These are phyloP conservation scores for Durotheca rogersii DNA, from an alignment of 495 filamentous ascomycete genomes.

Conservation along the genomic window DNA sequence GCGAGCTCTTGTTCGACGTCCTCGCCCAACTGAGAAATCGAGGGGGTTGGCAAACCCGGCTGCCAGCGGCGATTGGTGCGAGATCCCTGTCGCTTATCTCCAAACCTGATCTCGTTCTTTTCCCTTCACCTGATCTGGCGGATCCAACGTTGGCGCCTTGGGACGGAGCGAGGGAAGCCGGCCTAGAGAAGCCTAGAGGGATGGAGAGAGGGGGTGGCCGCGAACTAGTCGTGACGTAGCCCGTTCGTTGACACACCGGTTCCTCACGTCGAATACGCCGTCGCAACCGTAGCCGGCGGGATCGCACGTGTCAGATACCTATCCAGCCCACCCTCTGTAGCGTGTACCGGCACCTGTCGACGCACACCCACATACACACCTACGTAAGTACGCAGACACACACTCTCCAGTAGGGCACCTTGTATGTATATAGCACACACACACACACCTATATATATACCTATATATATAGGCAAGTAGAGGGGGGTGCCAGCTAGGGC, in stretches of 20 bases:
- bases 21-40: background rate
- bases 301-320: too few relatives aligned
- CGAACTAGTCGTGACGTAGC: too few relatives aligned
- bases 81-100: slow-evolving; percentile 25
- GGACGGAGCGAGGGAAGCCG: background rate
- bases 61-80: slow-evolving; percentile 14
- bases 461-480: background rate
- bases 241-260: too few relatives aligned
- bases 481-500: background rate
- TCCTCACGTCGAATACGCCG: too few relatives aligned
- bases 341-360: too few relatives aligned
- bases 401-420: background rate
- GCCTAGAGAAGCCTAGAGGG: slow-evolving; percentile 2
- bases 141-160: background rate
- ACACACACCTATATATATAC: background rate
- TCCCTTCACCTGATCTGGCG: slow-evolving; percentile 22
- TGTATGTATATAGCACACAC: background rate
- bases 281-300: too few relatives aligned
- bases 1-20: too few relatives aligned
- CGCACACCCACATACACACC: background rate
- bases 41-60: background rate
- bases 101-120: slow-evolving; percentile 23
- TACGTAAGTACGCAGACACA: background rate
- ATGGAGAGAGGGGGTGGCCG: too few relatives aligned
- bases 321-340: too few relatives aligned